Conservation (phyloP, 2,329 filamentous ascomycete species). For the Fusarium succisae region DNA sequence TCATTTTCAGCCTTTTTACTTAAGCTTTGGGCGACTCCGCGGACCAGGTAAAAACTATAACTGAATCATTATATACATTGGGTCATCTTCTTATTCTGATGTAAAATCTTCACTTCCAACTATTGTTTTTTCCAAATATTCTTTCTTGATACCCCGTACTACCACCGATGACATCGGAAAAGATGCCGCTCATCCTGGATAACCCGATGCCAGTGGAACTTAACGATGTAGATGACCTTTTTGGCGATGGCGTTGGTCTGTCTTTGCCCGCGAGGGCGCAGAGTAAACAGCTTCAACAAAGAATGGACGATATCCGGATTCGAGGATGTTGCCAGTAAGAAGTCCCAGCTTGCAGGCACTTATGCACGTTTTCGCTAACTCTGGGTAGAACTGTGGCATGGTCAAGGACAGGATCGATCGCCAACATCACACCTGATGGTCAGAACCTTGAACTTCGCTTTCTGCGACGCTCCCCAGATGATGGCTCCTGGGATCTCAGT, state of each 20-base stretch:
- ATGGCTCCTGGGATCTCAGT: slow-evolving; percentile 80
- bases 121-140: slow-evolving; percentile 15
- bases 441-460: slow-evolving; percentile 76
- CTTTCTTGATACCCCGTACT: slow-evolving; percentile 31
- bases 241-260: slow-evolving; percentile 74
- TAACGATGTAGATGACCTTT: slow-evolving; percentile 77
- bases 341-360: background rate
- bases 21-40: slow-evolving; percentile 15
- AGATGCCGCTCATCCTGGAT: slow-evolving; percentile 56
- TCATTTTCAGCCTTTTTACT: slow-evolving; percentile 13
- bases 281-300: slow-evolving; percentile 72
- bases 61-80: slow-evolving; percentile 15
- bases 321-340: slow-evolving; percentile 84
- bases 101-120: slow-evolving; percentile 7
- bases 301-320: slow-evolving; percentile 79
- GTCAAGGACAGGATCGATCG: slow-evolving; percentile 88
- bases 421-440: slow-evolving; percentile 79
- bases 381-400: slow-evolving; percentile 77
- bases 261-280: slow-evolving; percentile 58
- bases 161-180: slow-evolving; percentile 48
- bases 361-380: slow-evolving; percentile 18
- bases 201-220: slow-evolving; percentile 59
- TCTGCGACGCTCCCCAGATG: slow-evolving; percentile 72
- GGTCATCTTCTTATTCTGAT: slow-evolving; percentile 6
- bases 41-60: slow-evolving; percentile 1